A percentile compares a stretch with the other conserved stretches of the same genome.
Conservation (phyloP, 768 basidiomycete species). For the Inosperma sp. region DNA sequence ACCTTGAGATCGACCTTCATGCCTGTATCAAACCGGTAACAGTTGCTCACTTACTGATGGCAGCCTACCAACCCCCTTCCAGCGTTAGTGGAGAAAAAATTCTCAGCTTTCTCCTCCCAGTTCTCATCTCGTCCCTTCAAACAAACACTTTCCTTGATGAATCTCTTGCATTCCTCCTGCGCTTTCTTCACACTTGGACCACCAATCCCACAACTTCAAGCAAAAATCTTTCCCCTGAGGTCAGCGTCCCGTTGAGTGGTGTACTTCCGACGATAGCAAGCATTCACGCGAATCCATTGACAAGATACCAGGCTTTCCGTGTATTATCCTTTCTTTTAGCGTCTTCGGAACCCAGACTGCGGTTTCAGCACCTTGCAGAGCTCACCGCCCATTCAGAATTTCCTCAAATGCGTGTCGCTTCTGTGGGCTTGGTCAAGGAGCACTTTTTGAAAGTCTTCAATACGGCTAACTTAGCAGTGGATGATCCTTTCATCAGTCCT, state of each 20-base stretch:
- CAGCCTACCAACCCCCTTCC: conserved; percentile 28
- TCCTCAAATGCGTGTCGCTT: conserved; percentile 66
- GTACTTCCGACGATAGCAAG: conserved; percentile 55
- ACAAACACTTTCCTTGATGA: conserved; percentile 54
- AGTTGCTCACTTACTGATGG: conserved; percentile 29
- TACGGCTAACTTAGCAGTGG: conserved; percentile 22
- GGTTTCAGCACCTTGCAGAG: conserved; percentile 52
- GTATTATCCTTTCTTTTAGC: conserved; percentile 51
- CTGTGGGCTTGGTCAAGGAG: conserved; percentile 67
- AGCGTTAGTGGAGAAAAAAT: conserved; percentile 16
- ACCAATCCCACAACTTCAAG: conserved; percentile 14
- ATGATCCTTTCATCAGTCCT: conserved; percentile 49
- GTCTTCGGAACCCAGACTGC: conserved; percentile 41
- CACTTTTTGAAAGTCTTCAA: conserved; percentile 50
- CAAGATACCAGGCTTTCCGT: conserved; percentile 59
- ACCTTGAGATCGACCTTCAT: conserved; percentile 26
- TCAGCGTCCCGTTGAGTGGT: conserved; percentile 44
- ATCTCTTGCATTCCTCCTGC: conserved; percentile 52
- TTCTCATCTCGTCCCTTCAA: conserved; percentile 49
- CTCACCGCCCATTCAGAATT: conserved; percentile 46
- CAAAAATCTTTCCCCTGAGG: conserved; percentile 37
- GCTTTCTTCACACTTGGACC: conserved; percentile 24
- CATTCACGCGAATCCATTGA: conserved; percentile 52
- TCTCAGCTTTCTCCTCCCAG: conserved; percentile 34
- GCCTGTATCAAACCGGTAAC: conserved; percentile 26